Percentiles rank a stretch among this genome's conserved stretches.
phyloP scores from a whole-genome alignment of 306 rosid genomes.

The Comarum palustre region DNA sequence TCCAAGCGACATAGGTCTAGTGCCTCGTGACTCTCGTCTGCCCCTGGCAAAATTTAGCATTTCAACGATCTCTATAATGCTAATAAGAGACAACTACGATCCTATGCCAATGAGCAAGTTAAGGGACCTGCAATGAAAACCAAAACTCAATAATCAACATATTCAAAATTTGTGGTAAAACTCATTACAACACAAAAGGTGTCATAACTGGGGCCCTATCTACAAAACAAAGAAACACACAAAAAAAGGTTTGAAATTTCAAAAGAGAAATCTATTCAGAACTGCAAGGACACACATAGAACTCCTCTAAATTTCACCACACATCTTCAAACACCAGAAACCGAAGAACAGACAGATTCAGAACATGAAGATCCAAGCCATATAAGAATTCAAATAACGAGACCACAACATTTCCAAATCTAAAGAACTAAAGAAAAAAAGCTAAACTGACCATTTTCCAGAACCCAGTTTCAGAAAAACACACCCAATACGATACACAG shows the following conservation, averaged over 20 bases:
- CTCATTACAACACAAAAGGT: constrained; percentile 23
- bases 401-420: constrained; percentile 5
- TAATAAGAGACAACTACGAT: constrained; percentile 17
- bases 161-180: constrained; percentile 18
- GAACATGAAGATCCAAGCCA: constrained; percentile 38
- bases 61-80: constrained; percentile 30
- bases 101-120: constrained; percentile 34
- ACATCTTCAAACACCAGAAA: constrained; percentile 24
- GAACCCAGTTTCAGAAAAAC: constrained; percentile 19
- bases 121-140: constrained; percentile 38
- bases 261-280: constrained; percentile 5
- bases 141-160: constrained; percentile 30
- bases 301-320: constrained; percentile 9
- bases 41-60: constrained; percentile 70
- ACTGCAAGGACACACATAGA: constrained; percentile 8
- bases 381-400: background rate
- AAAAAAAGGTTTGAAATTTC: constrained; percentile 23
- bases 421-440: constrained; percentile 9
- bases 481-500: background rate
- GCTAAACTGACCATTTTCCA: constrained; percentile 19
- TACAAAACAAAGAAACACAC: constrained; percentile 12
- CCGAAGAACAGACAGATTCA: constrained; percentile 14
- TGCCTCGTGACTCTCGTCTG: constrained; percentile 63
- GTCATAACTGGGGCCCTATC: constrained; percentile 19
- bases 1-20: constrained; percentile 74